Base-by-base conservation (phyloP, 73 alveolate species). In the Paramecium sexaurelia region DNA sequence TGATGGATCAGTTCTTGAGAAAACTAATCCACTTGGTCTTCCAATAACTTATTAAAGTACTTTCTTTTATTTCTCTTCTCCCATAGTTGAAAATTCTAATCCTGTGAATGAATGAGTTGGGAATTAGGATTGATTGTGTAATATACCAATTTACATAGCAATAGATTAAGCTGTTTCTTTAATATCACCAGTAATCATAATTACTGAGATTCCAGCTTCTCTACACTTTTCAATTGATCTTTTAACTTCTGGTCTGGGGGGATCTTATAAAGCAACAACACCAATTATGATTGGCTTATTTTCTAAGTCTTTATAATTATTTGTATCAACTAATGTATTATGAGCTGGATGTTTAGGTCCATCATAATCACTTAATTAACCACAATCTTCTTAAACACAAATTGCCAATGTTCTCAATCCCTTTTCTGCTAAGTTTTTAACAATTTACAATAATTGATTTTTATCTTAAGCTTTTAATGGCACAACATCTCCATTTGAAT, bases 141-240 rank as follows among this genome's bases (percentile, higher is more conserved):
- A 85, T 45, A 98, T 98, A 9, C 98, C 98, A 85, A 96, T 91
- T 94, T 98, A 97, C 85, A 92, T 85, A 7, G 99, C 99, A 92
- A 98, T 97, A 24, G 99, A 98, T 75, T 95, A 99, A 11, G 99
- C 99, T 13, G 99, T 98, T 84, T 93, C 94, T 87, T 97, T 94
- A 85, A 93, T 95, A 94, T 97, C 99, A 6, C 99, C 99, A 57
- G 99, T 97, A 86, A 97, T 97, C 99, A 98, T 97, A 45, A 97
- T 95, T 13, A 95, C 99, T 55, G 97, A 97, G 78, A 98, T 97
- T 87, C 99, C 99, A 9, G 99, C 99, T 85, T 95, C 92, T 73
- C 94, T 96, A 94, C 99, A 98, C 36, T 93, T 95, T 61, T 91
- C 93, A 43, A 98, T 98, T 27, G 99, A 96, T 29, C 92, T 95